These are phyloP conservation scores for Flammula alnicola DNA, from an alignment of 1,284 basidiomycete species.

Conservation along the genomic window DNA sequence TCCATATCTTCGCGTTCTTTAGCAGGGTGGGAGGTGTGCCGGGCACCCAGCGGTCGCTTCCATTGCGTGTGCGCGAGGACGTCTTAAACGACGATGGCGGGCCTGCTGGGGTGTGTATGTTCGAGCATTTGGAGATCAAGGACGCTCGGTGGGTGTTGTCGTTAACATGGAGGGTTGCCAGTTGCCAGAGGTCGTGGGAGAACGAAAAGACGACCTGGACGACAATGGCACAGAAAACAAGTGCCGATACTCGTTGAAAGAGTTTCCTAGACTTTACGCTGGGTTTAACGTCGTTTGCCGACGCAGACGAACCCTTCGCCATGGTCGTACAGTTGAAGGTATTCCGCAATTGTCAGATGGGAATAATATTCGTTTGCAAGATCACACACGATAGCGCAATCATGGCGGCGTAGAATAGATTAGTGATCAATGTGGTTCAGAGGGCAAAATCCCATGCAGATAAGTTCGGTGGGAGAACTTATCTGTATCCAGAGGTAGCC, in stretches of 20 bases:
- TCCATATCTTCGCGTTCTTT: constrained; percentile 83
- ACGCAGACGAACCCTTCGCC: background rate
- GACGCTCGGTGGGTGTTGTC: constrained; percentile 7
- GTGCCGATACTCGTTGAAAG: background rate
- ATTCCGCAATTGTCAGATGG: background rate
- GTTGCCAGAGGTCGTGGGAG: background rate
- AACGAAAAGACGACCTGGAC: background rate
- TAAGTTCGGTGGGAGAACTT: too few species aligned
- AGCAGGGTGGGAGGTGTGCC: constrained; percentile 65
- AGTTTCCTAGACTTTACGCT: background rate
- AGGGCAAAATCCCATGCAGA: too few species aligned
- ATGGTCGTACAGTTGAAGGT: background rate
- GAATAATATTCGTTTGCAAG: too few species aligned
- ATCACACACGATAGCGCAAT: background rate
- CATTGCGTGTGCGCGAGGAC: background rate
- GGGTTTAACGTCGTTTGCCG: background rate
- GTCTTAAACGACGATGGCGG: constrained; percentile 19
- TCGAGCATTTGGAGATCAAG: constrained; percentile 21
- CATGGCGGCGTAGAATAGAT: background rate
- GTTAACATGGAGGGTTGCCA: background rate
- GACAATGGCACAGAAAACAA: background rate
- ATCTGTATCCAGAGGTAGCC: too few species aligned
- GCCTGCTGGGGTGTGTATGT: constrained; percentile 28
- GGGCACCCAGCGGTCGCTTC: constrained; percentile 70
- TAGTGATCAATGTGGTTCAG: too few species aligned